Evolutionary conservation across 2,329 filamentous ascomycete species (phyloP).

Genomic region (Hypoxylon sp.): DNA sequence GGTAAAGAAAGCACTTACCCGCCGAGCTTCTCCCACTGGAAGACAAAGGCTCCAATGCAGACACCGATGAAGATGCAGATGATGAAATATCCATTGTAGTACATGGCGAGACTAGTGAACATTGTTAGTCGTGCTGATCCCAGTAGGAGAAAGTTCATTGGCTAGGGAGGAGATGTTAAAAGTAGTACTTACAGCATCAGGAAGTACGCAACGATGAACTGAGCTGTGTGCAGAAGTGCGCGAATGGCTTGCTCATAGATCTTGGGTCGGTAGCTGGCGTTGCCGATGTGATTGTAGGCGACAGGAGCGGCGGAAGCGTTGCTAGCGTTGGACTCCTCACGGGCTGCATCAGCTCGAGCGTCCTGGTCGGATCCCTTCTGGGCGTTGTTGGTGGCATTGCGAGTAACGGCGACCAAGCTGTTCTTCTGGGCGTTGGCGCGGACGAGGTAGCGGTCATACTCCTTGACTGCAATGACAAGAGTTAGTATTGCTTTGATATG

Average conservation of each 20-base stretch:
- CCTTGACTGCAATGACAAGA: conserved; percentile 61
- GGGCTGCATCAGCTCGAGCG: not conserved
- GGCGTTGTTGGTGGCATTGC: conserved; percentile 19
- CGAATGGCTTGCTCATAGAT: conserved; percentile 74
- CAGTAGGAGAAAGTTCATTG: not conserved
- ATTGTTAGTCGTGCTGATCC: conserved; percentile 1
- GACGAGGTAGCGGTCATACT: conserved; percentile 77
- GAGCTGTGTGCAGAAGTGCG: conserved; percentile 75
- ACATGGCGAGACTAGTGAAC: conserved; percentile 59
- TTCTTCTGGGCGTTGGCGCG: conserved; percentile 60
- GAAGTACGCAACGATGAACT: conserved; percentile 82
- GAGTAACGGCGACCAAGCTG: conserved; percentile 37
- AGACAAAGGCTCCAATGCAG: conserved; percentile 78
- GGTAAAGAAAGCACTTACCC: conserved; percentile 25
- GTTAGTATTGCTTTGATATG: not conserved
- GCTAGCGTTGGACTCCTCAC: not conserved
- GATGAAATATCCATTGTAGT: conserved; percentile 80
- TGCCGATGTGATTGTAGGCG: not conserved
- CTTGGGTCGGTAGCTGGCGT: conserved; percentile 64
- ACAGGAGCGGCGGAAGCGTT: not conserved
- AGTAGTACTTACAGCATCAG: conserved; percentile 70
- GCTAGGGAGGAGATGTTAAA: not conserved
- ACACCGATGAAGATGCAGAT: conserved; percentile 84
- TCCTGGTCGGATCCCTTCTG: not conserved
- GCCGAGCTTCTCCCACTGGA: conserved; percentile 73